Conservation (phyloP, 257 asterid species). For the Fraxinus excelsior region DNA sequence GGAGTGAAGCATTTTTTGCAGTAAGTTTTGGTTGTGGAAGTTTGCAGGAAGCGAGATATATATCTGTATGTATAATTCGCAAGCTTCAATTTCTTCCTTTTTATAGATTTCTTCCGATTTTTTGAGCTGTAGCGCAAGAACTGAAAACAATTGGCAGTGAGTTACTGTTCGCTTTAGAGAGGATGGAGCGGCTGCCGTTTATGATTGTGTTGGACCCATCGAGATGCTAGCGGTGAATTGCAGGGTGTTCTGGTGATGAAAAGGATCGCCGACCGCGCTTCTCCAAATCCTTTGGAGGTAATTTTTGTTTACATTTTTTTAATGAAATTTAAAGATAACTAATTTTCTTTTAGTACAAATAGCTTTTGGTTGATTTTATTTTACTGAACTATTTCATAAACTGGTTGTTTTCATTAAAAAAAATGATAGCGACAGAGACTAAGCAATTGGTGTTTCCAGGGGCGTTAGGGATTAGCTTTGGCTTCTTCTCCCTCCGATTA, state of each 20-base stretch:
- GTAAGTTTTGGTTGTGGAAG: too few relatives aligned
- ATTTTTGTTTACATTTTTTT: neutral
- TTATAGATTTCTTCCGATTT: too few relatives aligned
- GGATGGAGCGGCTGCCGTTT: too few relatives aligned
- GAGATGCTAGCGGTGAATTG: too few relatives aligned
- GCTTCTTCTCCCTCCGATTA: slow-evolving; percentile 88
- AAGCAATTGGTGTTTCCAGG: slow-evolving; percentile 84
- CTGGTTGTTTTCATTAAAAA: slow-evolving; percentile 3
- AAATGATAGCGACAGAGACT: slow-evolving; percentile 80
- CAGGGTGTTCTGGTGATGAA: neutral
- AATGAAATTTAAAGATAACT: neutral
- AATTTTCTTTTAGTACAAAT: neutral
- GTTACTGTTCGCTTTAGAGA: too few relatives aligned
- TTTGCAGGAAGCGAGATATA: too few relatives aligned
- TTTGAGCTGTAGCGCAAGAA: too few relatives aligned
- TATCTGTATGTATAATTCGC: too few relatives aligned
- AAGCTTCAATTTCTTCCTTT: too few relatives aligned
- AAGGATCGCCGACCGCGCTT: slow-evolving; percentile 73
- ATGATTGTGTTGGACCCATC: too few relatives aligned
- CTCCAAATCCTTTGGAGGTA: slow-evolving; percentile 78
- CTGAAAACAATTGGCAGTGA: too few relatives aligned
- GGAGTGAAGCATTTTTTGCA: too few relatives aligned
- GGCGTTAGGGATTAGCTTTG: slow-evolving; percentile 80
- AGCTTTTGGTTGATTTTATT: neutral
- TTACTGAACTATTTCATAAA: neutral